These are phyloP conservation scores for Nemania diffusa DNA, from an alignment of 2,329 filamentous ascomycete species.

Conservation along the genomic window DNA sequence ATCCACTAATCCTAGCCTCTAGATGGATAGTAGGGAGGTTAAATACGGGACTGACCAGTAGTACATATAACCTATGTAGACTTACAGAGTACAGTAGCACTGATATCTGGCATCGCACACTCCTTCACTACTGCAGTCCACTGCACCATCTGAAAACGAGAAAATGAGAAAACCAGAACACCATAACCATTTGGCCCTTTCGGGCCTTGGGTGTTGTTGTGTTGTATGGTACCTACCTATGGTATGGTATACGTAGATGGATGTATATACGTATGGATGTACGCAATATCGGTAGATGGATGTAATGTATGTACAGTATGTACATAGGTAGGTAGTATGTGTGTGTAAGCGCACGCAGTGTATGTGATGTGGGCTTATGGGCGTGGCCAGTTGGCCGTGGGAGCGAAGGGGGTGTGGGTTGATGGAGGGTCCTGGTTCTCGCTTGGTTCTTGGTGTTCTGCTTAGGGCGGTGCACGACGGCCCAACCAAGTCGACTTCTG, in stretches of 20 bases:
- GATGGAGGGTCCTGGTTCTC: no score
- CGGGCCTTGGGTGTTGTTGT: slow-evolving; percentile 13
- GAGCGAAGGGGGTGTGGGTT: slow-evolving; percentile 29
- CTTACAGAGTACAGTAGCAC: neutral
- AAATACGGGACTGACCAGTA: neutral
- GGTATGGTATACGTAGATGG: no score
- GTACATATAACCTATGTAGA: neutral
- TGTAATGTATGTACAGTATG: neutral
- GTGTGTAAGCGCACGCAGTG: neutral
- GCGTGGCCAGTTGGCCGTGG: slow-evolving; percentile 24
- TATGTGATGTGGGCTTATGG: slow-evolving; percentile 14
- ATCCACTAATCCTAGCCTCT: no score
- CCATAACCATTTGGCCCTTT: slow-evolving; percentile 2
- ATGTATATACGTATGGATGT: no score
- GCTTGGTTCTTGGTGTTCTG: slow-evolving; percentile 15
- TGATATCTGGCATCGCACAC: slow-evolving; percentile 14
- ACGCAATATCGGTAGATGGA: no score
- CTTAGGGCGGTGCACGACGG: slow-evolving; percentile 45
- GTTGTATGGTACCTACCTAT: slow-evolving; percentile 12
- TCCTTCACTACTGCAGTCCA: slow-evolving; percentile 28
- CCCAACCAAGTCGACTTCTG: slow-evolving; percentile 41
- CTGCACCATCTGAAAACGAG: slow-evolving; percentile 27
- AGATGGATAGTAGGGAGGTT: neutral
- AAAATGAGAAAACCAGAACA: neutral
- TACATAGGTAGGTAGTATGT: neutral